Conservation (phyloP, 345 rosid genomes). For the Hibiscus syriacus region DNA sequence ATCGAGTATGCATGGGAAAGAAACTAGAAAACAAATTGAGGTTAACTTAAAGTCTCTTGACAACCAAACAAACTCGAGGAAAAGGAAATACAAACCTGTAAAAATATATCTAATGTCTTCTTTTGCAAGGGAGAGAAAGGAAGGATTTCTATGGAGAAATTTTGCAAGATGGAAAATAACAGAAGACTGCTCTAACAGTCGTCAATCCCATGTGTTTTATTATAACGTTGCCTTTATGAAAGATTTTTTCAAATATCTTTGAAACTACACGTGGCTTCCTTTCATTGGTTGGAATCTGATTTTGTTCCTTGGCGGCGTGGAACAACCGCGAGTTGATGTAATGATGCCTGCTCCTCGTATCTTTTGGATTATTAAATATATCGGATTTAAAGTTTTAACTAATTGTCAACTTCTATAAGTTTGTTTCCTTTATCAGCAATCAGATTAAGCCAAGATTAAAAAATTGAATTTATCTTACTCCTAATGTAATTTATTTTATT, state of each 20-base stretch:
- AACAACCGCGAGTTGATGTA: no score
- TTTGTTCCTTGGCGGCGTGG: background rate
- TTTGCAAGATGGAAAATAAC: background rate
- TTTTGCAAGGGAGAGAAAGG: background rate
- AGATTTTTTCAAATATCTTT: background rate
- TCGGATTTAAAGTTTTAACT: no score
- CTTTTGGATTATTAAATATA: background rate
- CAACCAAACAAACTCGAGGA: background rate
- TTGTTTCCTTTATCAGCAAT: no score
- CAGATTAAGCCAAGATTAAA: no score
- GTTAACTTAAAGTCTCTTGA: background rate
- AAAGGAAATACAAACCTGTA: background rate
- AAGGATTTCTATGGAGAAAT: background rate
- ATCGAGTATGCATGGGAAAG: background rate
- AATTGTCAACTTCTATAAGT: no score
- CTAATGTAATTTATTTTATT: no score
- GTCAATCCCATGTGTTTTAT: background rate
- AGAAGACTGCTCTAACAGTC: background rate
- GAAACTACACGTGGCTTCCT: background rate
- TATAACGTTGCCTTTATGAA: background rate
- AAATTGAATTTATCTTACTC: no score
- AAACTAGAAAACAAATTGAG: background rate
- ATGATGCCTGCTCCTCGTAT: background rate
- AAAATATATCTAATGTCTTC: background rate
- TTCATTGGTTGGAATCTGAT: background rate